These are phyloP conservation scores for Durusdinium trenchii DNA, from an alignment of 73 alveolate genomes.

Conservation along the genomic window DNA sequence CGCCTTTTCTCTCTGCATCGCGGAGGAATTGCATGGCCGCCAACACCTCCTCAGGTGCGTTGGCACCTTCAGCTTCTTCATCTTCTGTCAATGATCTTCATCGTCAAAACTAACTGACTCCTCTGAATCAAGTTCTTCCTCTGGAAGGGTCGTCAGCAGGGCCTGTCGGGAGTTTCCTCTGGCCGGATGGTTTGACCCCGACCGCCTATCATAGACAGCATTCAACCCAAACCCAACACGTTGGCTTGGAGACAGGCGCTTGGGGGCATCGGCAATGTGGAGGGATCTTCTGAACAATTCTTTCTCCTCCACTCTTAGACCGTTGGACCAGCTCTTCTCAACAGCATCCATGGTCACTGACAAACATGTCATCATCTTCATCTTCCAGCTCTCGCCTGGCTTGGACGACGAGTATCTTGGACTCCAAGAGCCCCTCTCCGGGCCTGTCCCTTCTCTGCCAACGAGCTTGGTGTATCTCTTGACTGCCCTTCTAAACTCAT, in stretches of 20 bases:
- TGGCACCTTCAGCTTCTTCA: neutral
- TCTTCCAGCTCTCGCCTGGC: conserved; percentile 10
- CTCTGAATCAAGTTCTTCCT: neutral
- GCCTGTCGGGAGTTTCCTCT: neutral
- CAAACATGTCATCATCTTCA: neutral
- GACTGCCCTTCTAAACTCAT: neutral
- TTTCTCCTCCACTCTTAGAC: neutral
- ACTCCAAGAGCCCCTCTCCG: neutral
- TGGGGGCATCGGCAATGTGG: neutral
- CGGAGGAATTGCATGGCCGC: neutral
- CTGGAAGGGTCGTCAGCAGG: neutral
- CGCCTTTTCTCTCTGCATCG: neutral
- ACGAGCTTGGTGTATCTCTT: neutral
- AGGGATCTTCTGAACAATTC: neutral
- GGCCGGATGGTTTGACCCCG: neutral
- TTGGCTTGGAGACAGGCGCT: neutral
- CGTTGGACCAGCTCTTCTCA: neutral
- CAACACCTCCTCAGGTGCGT: neutral
- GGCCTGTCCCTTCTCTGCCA: neutral
- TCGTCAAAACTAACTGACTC: neutral
- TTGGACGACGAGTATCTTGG: neutral
- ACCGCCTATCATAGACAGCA: neutral
- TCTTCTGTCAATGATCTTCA: neutral
- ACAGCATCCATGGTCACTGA: conserved; percentile 12
- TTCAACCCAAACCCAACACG: neutral